A percentile compares a stretch with the other conserved stretches of the same genome.
Conservation (phyloP, 1,139 yeast genomes). For the Debaryomyces robertsiae region DNA sequence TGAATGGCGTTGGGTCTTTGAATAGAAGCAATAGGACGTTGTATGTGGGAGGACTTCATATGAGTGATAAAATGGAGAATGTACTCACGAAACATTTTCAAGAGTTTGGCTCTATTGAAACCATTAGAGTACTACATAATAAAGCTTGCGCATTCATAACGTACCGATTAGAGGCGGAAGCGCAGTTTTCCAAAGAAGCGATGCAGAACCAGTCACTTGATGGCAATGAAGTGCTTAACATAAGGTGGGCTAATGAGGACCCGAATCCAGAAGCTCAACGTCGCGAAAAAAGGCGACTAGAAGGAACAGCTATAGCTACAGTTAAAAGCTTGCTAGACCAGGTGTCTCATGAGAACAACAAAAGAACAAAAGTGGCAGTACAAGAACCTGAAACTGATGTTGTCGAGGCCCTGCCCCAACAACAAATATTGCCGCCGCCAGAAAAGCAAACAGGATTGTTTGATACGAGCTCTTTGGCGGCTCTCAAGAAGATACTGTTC, state of each 20-base stretch:
- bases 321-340: slow-evolving; percentile 31
- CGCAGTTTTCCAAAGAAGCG: slow-evolving; percentile 94
- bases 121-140: slow-evolving; percentile 59
- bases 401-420: slow-evolving; percentile 10
- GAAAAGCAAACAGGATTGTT: slow-evolving; percentile 9
- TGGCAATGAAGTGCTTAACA: slow-evolving; percentile 63
- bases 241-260: slow-evolving; percentile 91
- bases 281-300: slow-evolving; percentile 46
- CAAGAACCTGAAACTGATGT: slow-evolving; percentile 18
- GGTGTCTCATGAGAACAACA: slow-evolving; percentile 11
- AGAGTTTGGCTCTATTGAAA: slow-evolving; percentile 79
- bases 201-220: slow-evolving; percentile 78
- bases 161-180: slow-evolving; percentile 65
- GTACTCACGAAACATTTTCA: slow-evolving; percentile 53
- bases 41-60: slow-evolving; percentile 69
- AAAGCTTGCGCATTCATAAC: slow-evolving; percentile 83
- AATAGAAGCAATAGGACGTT: slow-evolving; percentile 68
- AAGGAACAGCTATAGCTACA: slow-evolving; percentile 38
- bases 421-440: slow-evolving; percentile 7
- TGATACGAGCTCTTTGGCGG: slow-evolving; percentile 8
- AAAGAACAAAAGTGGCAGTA: slow-evolving; percentile 10
- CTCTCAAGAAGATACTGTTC: slow-evolving; percentile 9
- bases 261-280: slow-evolving; percentile 72
- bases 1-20: slow-evolving; percentile 94
- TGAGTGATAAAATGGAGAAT: slow-evolving; percentile 31